Conservation (phyloP, 345 rosid genomes). For the Citrus inodora region DNA sequence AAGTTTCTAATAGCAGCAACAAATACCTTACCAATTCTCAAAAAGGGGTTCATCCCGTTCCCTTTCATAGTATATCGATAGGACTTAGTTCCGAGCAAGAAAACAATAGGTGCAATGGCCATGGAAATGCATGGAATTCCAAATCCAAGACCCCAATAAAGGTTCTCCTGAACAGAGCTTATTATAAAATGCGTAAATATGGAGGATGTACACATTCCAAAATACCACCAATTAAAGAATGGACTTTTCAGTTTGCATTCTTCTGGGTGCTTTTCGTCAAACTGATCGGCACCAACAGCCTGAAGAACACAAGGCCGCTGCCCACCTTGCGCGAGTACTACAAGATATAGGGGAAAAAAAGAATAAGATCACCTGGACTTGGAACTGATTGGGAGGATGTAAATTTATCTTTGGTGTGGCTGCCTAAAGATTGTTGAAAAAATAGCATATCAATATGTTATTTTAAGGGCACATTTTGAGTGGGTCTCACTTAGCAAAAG, state of each 20-base stretch:
- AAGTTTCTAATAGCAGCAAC: constrained; percentile 41
- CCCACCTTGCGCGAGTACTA: constrained; percentile 43
- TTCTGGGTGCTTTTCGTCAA: constrained; percentile 43
- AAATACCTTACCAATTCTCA: constrained; percentile 37
- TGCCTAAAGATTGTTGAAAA: not conserved
- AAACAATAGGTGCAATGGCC: constrained; percentile 31
- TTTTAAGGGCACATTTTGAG: too few species aligned
- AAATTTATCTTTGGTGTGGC: not conserved
- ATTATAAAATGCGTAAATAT: constrained; percentile 34
- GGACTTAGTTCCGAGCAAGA: constrained; percentile 38
- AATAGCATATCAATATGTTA: too few species aligned
- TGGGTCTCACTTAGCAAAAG: too few species aligned
- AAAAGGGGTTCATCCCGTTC: constrained; percentile 39
- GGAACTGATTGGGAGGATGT: constrained; percentile 15
- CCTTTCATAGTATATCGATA: constrained; percentile 28
- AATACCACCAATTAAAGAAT: constrained; percentile 81
- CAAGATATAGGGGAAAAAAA: constrained; percentile 33
- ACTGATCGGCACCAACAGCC: constrained; percentile 87
- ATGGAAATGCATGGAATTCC: constrained; percentile 48
- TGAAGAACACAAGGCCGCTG: constrained; percentile 62
- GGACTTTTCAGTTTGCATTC: constrained; percentile 57
- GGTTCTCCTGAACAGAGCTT: constrained; percentile 62
- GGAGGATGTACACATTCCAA: constrained; percentile 46
- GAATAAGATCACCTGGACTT: constrained; percentile 14
- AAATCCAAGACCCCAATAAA: constrained; percentile 72